Percentiles rank a stretch among this genome's conserved stretches.
Conservation (phyloP, 2,329 filamentous ascomycete genomes). For the Chaetomium globosum region DNA sequence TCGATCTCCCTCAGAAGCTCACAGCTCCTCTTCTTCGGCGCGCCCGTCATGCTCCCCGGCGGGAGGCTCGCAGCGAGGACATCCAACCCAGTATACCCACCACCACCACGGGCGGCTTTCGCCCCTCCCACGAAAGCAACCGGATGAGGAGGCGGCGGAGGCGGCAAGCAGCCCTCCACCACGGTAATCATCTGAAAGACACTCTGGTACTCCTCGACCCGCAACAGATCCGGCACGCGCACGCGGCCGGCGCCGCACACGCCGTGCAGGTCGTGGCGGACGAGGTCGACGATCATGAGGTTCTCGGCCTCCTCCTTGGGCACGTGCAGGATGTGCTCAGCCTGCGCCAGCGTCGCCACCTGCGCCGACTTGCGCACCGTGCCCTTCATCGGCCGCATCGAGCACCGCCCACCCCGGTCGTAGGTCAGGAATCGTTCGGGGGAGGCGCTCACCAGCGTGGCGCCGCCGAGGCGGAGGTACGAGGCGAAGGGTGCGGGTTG, state of each 20-base stretch:
- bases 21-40: constrained; percentile 90
- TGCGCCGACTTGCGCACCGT: constrained; percentile 78
- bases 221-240: constrained; percentile 74
- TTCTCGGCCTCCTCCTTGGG: constrained; percentile 95
- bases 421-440: constrained; percentile 83
- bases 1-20: constrained; percentile 77
- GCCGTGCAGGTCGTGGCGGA: constrained; percentile 90
- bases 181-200: constrained; percentile 92
- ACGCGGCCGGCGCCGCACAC: constrained; percentile 77
- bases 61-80: constrained; percentile 78
- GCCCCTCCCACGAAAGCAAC: background rate
- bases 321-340: constrained; percentile 71
- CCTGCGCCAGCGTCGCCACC: constrained; percentile 69
- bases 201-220: constrained; percentile 86
- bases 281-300: constrained; percentile 95
- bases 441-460: constrained; percentile 78
- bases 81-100: constrained; percentile 67
- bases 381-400: constrained; percentile 94
- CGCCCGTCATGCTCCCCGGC: constrained; percentile 94
- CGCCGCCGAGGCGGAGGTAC: constrained; percentile 69
- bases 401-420: constrained; percentile 58
- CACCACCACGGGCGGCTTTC: constrained; percentile 16
- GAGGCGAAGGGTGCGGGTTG: constrained; percentile 87
- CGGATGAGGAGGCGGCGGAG: background rate
- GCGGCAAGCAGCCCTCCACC: constrained; percentile 68